Evolutionary conservation across 345 rosid genomes (phyloP), one percentile per base, ranked within the genome.

Genomic region (Murraya paniculata): DNA sequence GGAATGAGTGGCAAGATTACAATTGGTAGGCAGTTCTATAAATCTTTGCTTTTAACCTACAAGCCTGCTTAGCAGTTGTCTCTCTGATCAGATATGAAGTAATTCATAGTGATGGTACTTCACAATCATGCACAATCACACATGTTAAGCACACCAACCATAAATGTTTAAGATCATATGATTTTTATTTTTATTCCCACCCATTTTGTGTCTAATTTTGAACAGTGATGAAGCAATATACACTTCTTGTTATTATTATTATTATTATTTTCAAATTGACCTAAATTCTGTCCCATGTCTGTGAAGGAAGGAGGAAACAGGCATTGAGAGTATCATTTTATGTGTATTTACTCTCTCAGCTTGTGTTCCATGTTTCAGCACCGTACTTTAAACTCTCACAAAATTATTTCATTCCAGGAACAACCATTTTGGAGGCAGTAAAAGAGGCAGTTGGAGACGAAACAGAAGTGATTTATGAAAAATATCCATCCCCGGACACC

Each of bases 1-100:
- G 98, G 98, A 77, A 3, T 55, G 73, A 88, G 92, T 8, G 98
- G 98, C 81, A 87, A 89, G 75, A 91, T 95, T 82, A 95, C 95
- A n/a, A 85, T 89, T 16, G 98, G 98, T 95, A 89, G 45, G 84
- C 21, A 38, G 53, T 72, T 75, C 19, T 58, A 41, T 70, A 18
- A 55, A 59, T 7, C 31, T 64, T 10, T 74, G 18, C 19, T n/a
- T 13, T 28, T 48, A 57, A 41, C 57, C n/a, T 24, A 68, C 4
- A 7, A 41, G 28, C 22, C 25, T 68, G 35, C 60, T 28, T 50
- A 28, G 38, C 9, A 4, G 55, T 36, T 36, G 56, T 24, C 68
- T 30, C 13, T 25, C 33, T 36, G 28, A 58, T 31, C 6, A 11
- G 16, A 64, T 64, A 25, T 68, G 25, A 10, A 41, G 56, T 1